Evolutionary conservation across 2,329 filamentous ascomycete genomes (phyloP), one percentile per base, ranked within the genome.

Genomic region (Penicillium sp.): DNA sequence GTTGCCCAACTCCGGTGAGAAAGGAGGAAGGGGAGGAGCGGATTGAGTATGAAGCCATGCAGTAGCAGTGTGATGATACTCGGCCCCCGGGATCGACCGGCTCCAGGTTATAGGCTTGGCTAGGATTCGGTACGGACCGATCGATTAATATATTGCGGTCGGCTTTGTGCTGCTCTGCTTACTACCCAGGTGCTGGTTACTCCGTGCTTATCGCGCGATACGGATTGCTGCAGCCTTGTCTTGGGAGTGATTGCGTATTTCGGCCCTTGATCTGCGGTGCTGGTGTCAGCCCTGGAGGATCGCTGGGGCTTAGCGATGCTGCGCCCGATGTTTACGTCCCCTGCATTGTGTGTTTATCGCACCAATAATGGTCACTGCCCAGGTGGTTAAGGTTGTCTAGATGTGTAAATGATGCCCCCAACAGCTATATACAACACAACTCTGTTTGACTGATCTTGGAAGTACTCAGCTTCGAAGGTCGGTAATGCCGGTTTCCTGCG

Each of bases 101-200:
- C 50, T 45, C 51, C 49, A 52, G 40, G 37, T n/a, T 22, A 20
- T 12, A 22, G 22, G 11, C 51, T 54, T 55, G 54, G 51, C 51
- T 42, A 9, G 42, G 35, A 49, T 43, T 55, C 44, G 37, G 47
- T 40, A 41, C 58, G 50, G 53, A 51, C 44, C 49, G 55, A 53
- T 52, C 49, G 42, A 47, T 45, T 40, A 37, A 23, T 12, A 15
- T 27, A 25, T 31, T 40, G 46, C 31, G 44, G n/a, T 29, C 41
- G 22, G 31, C 15, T 33, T 25, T 20, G 4, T 29, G 26, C 45
- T 22, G n/a, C 44, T n/a, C 20, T 43, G 41, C 20, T 40, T 20
- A 40, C 43, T 25, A 15, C 22, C 20, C n/a, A 20, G 6, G 25
- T 29, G 15, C 25, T 27, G 9, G 23, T 22, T 9, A 27, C 12